Evolutionary conservation across 2,329 filamentous ascomycete genomes (phyloP), one percentile per base, ranked within the genome.

Genomic region (Bipolaris bicolor): DNA sequence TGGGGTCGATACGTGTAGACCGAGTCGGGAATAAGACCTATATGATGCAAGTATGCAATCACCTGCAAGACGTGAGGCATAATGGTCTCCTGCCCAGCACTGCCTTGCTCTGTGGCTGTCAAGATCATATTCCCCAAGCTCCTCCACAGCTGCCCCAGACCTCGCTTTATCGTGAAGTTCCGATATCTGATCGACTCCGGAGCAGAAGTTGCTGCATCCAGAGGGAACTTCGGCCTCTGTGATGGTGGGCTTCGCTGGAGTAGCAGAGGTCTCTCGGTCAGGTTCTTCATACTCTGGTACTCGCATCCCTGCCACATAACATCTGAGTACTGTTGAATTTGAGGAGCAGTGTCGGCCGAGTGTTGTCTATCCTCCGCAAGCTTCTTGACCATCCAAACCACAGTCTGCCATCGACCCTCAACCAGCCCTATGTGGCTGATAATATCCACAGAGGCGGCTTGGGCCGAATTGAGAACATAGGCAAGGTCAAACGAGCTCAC

Each of bases 41-140:
- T 63, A 63, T 82, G 81, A 61, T 83, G 81, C 15, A 83, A 61
- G 39, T 79, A 70, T 5, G 81, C 81, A 37, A 83, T 77, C 46
- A 82, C 77, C 56, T 81, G 78, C 49, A 82, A 65, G 2, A 82
- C 78, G 58, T 78, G 77, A 6, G 77, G 71, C 71, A 79, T 78
- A 15, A 80, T 74, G 6, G 41, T 57, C 7, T 68, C 55, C 29
- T 70, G 61, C 6, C 61, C 57, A 43, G 56, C 18, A 24, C 59
- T 44, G 43, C 50, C 40, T 15, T 57, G 55, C 55, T 73, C 68
- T 3, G 72, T 63, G 22, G 75, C 76, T 16, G 60, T 65, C 24
- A 82, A 41, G n/a, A 80, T 79, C 76, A 82, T 77, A n/a, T 66
- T 66, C 0, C 79, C 81, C 18, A 83, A 63, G 37, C 74, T 79